Evolutionary conservation across 345 rosid species (phyloP), one percentile per base, ranked within the genome.

Genomic region (Pistacia vera): DNA sequence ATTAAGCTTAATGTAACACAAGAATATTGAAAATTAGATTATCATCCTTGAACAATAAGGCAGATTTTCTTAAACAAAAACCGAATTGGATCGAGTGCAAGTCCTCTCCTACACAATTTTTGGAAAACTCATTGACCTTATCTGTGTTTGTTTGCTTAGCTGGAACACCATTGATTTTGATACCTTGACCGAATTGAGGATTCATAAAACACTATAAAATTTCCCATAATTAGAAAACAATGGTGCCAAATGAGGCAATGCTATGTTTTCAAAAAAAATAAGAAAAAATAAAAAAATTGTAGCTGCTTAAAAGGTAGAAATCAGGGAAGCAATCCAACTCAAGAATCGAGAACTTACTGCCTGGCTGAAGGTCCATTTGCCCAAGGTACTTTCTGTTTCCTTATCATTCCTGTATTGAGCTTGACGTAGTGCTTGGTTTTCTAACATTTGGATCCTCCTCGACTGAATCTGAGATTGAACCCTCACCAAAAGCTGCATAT

Each of bases 391-490:
- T 63, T 87, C 90, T 5, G 18, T 79, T 48, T 87, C 96, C 81
- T 86, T 89, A 71, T 84, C 86, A 57, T 79, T 86, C 77, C 69
- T 83, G 72, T 75, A 75, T 51, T 86, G 90, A 73, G 85, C 87
- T 65, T 90, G 91, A 33, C 58, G 83, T 66, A 87, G 86, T 60
- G 90, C 95, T 84, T 91, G 90, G 83, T 87, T 89, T 81, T 93
- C 97, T 11, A 94, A 74, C 97, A 90, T 91, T 80, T 90, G 95
- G 76, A 94, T 88, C 82, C 98, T 89, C 80, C 98, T 90, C 36
- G 98, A 91, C 81, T 91, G 99, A 77, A 97, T 93, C 86, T 97
- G 99, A 41, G 97, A 90, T 77, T 97, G 99, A 68, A 94, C 92
- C 25, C 98, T 90, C 56, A 94, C 98, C 82, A 90, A 74, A 48